Conservation (phyloP, 2,329 filamentous ascomycete genomes). For the Teratosphaeria destructans region DNA sequence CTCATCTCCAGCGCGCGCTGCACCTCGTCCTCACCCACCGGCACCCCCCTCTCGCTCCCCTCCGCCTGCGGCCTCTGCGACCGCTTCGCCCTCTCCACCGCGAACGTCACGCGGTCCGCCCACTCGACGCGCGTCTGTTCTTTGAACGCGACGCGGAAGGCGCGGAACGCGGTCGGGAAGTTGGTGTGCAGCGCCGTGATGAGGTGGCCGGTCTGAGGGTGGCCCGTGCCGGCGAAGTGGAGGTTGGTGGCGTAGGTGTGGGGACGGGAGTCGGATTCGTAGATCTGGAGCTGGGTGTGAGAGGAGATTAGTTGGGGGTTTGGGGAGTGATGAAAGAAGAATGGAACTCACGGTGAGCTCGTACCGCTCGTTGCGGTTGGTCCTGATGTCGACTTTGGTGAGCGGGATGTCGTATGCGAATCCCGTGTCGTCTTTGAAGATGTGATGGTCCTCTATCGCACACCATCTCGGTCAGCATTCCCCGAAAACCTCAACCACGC, state of each 20-base stretch:
- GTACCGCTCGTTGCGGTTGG: slow-evolving; percentile 48
- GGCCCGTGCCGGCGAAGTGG: slow-evolving; percentile 13
- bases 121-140: slow-evolving; percentile 31
- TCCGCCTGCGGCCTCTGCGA: background rate
- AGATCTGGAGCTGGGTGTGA: slow-evolving; percentile 43
- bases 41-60: background rate
- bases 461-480: background rate
- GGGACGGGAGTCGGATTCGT: slow-evolving; percentile 52
- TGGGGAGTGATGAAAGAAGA: background rate
- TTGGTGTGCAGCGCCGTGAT: slow-evolving; percentile 22
- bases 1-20: background rate
- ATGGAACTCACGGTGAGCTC: slow-evolving; percentile 41
- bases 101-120: slow-evolving; percentile 28
- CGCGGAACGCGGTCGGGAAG: slow-evolving; percentile 25
- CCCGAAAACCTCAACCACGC: background rate
- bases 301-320: background rate
- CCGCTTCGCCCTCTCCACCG: slow-evolving; percentile 8
- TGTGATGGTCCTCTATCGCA: slow-evolving; percentile 46
- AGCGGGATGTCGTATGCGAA: slow-evolving; percentile 57
- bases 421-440: slow-evolving; percentile 52
- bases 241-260: slow-evolving; percentile 51
- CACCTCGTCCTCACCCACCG: background rate
- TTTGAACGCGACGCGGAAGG: slow-evolving; percentile 31
- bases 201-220: slow-evolving; percentile 13
- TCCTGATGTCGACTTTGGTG: slow-evolving; percentile 39